Evolutionary conservation across 257 asterid species (phyloP), one percentile per base, ranked within the genome.

Genomic region (Mitragyna speciosa): DNA sequence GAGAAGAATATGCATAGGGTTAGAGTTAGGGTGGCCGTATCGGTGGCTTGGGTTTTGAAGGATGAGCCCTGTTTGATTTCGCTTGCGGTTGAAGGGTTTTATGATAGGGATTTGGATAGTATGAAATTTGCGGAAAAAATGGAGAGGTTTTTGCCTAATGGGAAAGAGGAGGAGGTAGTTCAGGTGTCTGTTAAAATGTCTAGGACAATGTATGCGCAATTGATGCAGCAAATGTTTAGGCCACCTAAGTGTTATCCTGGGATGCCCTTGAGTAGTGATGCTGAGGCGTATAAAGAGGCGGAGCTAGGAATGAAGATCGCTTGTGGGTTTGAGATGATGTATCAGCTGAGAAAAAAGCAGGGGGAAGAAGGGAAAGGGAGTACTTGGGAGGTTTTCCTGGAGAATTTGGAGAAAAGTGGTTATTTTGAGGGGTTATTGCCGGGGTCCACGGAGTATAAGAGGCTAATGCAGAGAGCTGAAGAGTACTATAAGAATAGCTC

Each of bases 311-410:
- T 95, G 96, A 95, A 95, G 88, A 91, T 92, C 77, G 72, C 95
- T 28, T 95, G 99, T 86, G 99, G 99, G 54, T 85, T 95, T 80
- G 99, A 93, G 86, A 95, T 95, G 97, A 89, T 93, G 87, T 95
- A 91, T 85, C 98, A 93, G 84, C 51, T 87, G 87, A 90, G 88
- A 76, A 95, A 89, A 90, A 93, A 77, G 85, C 89, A 89, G 78
- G 95, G 96, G 47, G 87, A 72, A 43, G 99, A 90, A 86, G 97
- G 99, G 81, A 91, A 92, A 86, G 99, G 98, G 78, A 89, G 95
- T 86, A 85, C 93, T 14, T 95, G 97, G 99, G 99, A 93, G 73
- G 93, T 87, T 64, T 95, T 89, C 77, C 87, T 36, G 86, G 90
- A 86, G 84, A 89, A 89, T 82, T 82, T 91, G 87, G 97, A 92